These are phyloP conservation scores for Pholiota molesta DNA, from an alignment of 768 basidiomycete species.

Conservation along the genomic window DNA sequence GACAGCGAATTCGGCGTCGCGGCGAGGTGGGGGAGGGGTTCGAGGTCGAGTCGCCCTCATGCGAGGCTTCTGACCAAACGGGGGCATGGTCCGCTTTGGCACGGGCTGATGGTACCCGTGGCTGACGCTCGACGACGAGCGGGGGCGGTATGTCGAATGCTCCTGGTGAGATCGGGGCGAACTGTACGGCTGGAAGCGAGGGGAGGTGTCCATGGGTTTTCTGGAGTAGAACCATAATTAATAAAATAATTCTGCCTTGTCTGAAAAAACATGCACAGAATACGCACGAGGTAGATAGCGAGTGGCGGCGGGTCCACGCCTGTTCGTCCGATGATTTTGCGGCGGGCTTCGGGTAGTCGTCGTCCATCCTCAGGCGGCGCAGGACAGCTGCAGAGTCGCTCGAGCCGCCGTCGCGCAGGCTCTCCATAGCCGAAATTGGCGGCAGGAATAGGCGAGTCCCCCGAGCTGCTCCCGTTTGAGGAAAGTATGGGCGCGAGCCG, in stretches of 20 bases:
- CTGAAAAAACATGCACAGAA: constrained; percentile 17
- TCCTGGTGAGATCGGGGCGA: constrained; percentile 30
- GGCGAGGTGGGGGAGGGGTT: constrained; percentile 56
- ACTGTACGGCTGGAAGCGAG: constrained; percentile 33
- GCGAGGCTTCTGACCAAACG: constrained; percentile 34
- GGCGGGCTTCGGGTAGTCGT: constrained; percentile 23
- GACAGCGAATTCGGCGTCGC: constrained; percentile 53
- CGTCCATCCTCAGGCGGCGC: constrained; percentile 61
- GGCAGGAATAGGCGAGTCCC: constrained; percentile 53
- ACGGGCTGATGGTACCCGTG: constrained; percentile 6
- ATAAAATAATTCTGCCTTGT: constrained; percentile 1
- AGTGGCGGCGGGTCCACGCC: constrained; percentile 44
- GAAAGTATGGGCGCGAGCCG: constrained; percentile 44
- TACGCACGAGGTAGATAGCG: constrained; percentile 41
- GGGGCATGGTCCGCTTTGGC: constrained; percentile 17
- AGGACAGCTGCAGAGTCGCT: constrained; percentile 70
- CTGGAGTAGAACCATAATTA: constrained; percentile 19
- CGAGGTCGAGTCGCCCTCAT: constrained; percentile 49
- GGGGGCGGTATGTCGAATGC: constrained; percentile 24
- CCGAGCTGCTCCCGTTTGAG: constrained; percentile 27
- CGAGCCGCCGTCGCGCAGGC: constrained; percentile 51
- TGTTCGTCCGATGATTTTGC: constrained; percentile 22
- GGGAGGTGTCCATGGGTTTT: constrained; percentile 26
- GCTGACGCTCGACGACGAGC: constrained; percentile 23
- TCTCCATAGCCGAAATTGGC: constrained; percentile 71